Conservation (phyloP, 208 protist genomes). For the Crithidia fasciculata region DNA sequence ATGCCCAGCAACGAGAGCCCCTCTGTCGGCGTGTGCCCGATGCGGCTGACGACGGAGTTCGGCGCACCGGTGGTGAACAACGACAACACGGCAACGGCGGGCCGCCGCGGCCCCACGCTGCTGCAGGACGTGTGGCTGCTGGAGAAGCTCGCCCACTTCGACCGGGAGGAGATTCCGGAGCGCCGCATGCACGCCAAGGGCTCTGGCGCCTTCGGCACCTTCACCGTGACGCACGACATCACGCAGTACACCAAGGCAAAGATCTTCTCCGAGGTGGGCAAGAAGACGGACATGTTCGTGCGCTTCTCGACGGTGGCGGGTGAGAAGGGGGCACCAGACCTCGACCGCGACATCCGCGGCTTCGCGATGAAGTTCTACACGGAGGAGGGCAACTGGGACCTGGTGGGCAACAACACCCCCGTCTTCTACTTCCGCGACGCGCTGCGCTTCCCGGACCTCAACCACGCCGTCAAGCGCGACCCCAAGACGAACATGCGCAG, state of each 20-base stretch:
- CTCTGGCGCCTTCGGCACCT: conserved; percentile 20
- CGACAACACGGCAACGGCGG: conserved; percentile 15
- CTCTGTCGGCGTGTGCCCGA: conserved; percentile 5
- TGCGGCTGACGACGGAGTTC: conserved; percentile 16
- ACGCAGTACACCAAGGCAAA: conserved; percentile 67
- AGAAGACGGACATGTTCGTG: conserved; percentile 70
- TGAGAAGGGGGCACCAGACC: conserved; percentile 42
- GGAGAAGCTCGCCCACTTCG: conserved; percentile 23
- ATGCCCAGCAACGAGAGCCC: conserved; percentile 13
- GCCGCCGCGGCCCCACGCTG: conserved; percentile 18
- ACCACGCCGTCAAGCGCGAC: conserved; percentile 80
- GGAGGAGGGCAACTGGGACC: conserved; percentile 73
- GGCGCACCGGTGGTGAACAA: conserved; percentile 21
- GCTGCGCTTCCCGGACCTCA: conserved; percentile 57
- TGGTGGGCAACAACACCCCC: conserved; percentile 79
- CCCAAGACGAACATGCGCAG: conserved; percentile 61
- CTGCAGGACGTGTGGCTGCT: conserved; percentile 24
- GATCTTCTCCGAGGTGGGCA: conserved; percentile 67
- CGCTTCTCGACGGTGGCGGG: conserved; percentile 89
- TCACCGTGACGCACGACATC: conserved; percentile 25
- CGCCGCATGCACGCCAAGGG: conserved; percentile 29
- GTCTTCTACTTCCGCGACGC: conserved; percentile 78
- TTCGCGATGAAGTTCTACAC: conserved; percentile 55
- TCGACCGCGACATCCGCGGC: conserved; percentile 4
- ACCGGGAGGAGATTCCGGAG: conserved; percentile 23